phyloP scores from a whole-genome alignment of 257 asterid species.

The Nicotiana paniculata region DNA sequence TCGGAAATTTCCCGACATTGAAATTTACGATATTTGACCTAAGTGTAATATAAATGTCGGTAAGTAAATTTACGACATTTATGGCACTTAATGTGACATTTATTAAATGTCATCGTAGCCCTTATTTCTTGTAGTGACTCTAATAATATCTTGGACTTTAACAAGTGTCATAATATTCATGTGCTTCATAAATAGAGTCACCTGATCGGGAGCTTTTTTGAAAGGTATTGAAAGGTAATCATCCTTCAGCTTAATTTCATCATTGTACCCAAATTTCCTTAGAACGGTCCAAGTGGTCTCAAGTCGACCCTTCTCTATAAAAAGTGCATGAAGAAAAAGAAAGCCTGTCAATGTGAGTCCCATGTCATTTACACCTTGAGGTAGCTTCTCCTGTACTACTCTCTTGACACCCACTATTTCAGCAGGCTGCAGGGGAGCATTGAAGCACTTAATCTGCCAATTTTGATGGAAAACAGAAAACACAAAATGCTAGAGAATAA shows the following conservation, averaged over 20 bases:
- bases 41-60: no score
- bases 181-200: conserved; percentile 27
- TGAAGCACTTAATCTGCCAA: conserved; percentile 76
- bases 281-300: conserved; percentile 92
- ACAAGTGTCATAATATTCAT: not conserved
- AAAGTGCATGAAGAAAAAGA: conserved; percentile 88
- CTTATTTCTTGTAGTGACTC: no score
- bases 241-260: conserved; percentile 73
- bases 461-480: not conserved
- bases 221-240: conserved; percentile 59
- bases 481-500: conserved; percentile 8
- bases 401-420: conserved; percentile 85
- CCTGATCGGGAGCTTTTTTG: conserved; percentile 92
- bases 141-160: not conserved
- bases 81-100: no score
- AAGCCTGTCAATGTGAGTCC: conserved; percentile 91
- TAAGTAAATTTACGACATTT: no score
- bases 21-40: no score
- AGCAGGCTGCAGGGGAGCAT: conserved; percentile 83
- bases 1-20: no score
- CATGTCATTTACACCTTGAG: conserved; percentile 80
- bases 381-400: conserved; percentile 82
- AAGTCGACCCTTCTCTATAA: conserved; percentile 84
- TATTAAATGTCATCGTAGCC: no score
- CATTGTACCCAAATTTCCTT: conserved; percentile 85